phyloP scores from a whole-genome alignment of 805 yeast species.

The Yarrowia sp. region DNA sequence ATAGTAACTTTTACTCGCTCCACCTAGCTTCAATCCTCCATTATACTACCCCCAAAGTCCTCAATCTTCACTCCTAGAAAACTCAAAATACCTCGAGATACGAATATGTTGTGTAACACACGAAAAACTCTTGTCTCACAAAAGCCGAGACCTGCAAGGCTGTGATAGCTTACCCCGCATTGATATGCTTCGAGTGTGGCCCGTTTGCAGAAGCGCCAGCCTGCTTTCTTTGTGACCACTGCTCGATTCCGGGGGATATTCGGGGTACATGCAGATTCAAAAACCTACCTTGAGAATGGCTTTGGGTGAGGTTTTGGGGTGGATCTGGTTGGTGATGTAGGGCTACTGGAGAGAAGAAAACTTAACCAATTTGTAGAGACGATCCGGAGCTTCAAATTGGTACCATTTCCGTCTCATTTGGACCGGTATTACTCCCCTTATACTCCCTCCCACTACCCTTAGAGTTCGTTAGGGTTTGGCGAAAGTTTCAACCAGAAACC shows the following conservation, averaged over 20 bases:
- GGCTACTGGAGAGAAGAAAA: neutral
- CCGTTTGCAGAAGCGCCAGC: neutral
- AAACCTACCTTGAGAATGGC: neutral
- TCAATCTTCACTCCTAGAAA: no score
- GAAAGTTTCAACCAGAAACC: neutral
- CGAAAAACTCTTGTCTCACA: neutral
- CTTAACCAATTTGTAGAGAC: neutral
- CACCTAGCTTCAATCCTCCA: no score
- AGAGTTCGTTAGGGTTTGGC: neutral
- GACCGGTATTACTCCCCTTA: no score
- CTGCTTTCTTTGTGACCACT: neutral
- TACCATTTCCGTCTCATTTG: no score
- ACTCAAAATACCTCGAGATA: neutral
- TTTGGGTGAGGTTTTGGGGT: neutral
- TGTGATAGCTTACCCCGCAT: neutral
- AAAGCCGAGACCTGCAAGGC: neutral
- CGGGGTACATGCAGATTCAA: slow-evolving; percentile 10
- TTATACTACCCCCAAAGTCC: no score
- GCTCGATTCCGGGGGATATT: neutral
- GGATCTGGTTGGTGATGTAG: neutral
- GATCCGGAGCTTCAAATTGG: no score
- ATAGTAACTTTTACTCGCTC: neutral
- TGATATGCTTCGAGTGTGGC: neutral
- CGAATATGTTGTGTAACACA: neutral
- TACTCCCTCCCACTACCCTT: no score